Conservation (phyloP, 179 eudicot species). For the Beta lomatogona region DNA sequence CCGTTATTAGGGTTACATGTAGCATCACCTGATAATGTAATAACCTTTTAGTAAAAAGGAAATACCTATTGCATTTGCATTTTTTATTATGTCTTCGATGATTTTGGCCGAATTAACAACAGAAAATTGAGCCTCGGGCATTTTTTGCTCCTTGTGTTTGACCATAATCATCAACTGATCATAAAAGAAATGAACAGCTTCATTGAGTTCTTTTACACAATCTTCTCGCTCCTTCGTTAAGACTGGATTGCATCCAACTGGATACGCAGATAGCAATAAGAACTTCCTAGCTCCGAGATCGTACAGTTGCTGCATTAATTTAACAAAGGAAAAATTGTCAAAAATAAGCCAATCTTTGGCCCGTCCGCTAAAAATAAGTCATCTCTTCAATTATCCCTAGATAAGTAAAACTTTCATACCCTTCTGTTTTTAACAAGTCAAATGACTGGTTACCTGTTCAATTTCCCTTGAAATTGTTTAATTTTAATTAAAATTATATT, state of each 20-base stretch:
- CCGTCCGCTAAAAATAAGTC: too few species aligned
- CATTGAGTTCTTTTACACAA: slow-evolving; percentile 33
- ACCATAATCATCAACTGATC: slow-evolving; percentile 35
- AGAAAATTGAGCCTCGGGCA: slow-evolving; percentile 47
- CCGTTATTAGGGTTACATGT: too few species aligned
- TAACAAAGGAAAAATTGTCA: too few species aligned
- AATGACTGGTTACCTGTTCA: too few species aligned
- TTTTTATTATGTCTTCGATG: slow-evolving; percentile 39
- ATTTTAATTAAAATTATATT: too few species aligned
- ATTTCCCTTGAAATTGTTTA: too few species aligned
- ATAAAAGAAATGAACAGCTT: slow-evolving; percentile 37
- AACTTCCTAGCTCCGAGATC: slow-evolving; percentile 51
- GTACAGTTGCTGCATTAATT: slow-evolving; percentile 38
- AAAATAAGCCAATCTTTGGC: too few species aligned
- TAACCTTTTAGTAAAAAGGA: too few species aligned
- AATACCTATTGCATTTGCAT: slow-evolving; percentile 36
- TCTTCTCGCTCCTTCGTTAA: slow-evolving; percentile 6
- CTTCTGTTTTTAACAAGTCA: too few species aligned
- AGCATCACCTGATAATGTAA: too few species aligned
- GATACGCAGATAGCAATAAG: slow-evolving; percentile 41
- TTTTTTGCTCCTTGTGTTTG: slow-evolving; percentile 23
- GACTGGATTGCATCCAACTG: slow-evolving; percentile 46
- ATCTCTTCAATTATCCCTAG: too few species aligned
- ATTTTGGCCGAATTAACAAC: slow-evolving; percentile 46
- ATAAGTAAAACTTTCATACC: too few species aligned